phyloP scores from a whole-genome alignment of 257 asterid species.

The Schizonepeta tenuifolia region DNA sequence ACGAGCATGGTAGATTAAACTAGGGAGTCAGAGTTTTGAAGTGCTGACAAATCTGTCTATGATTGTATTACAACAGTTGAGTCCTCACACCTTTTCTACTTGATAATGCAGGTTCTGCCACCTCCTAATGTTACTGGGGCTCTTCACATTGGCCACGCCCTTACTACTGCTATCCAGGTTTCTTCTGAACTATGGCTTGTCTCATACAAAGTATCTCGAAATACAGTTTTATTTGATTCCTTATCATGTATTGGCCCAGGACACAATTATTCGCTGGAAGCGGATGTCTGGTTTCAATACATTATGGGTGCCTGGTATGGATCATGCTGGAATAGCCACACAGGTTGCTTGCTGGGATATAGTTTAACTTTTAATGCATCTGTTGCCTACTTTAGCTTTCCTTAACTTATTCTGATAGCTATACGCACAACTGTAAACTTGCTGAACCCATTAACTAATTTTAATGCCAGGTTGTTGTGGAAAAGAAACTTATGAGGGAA shows the following conservation, averaged over 20 bases:
- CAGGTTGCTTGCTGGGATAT: slow-evolving; percentile 56
- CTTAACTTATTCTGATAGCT: slow-evolving; percentile 22
- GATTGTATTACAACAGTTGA: background rate
- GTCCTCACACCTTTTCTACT: slow-evolving; percentile 19
- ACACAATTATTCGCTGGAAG: slow-evolving; percentile 93
- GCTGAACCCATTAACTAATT: slow-evolving; percentile 20
- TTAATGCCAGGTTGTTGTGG: slow-evolving; percentile 79
- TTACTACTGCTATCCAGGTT: slow-evolving; percentile 95
- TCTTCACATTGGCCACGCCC: slow-evolving; percentile 95
- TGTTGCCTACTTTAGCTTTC: slow-evolving; percentile 18
- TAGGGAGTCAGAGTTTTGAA: slow-evolving; percentile 1
- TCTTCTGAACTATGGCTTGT: slow-evolving; percentile 22
- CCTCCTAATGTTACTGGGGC: slow-evolving; percentile 99
- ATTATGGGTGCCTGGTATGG: slow-evolving; percentile 96
- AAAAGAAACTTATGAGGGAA: slow-evolving; percentile 86
- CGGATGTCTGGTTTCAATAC: slow-evolving; percentile 96
- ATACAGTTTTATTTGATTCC: slow-evolving; percentile 14
- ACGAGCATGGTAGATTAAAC: slow-evolving; percentile 18
- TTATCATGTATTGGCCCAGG: slow-evolving; percentile 51
- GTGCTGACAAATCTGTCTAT: slow-evolving; percentile 8
- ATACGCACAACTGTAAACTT: background rate
- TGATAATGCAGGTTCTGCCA: slow-evolving; percentile 72
- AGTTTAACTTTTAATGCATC: background rate
- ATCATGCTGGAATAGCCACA: slow-evolving; percentile 98
- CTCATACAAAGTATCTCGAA: slow-evolving; percentile 16